Conservation (phyloP, 2,329 filamentous ascomycete genomes). For the Trichoderma cornu-damae region DNA sequence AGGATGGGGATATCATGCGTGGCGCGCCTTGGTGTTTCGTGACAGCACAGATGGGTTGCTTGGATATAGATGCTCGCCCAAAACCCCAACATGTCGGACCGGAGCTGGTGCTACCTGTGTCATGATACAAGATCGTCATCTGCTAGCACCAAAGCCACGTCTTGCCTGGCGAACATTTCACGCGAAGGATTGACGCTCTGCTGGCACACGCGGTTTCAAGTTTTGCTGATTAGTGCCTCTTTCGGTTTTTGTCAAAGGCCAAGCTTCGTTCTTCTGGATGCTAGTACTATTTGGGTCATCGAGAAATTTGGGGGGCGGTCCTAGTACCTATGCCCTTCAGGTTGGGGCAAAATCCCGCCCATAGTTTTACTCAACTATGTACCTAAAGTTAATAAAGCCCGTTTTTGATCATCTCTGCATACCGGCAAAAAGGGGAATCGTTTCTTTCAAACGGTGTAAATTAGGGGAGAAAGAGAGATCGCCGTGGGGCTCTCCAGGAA, state of each 20-base stretch:
- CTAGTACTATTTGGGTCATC: background rate
- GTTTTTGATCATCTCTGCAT: too few species aligned
- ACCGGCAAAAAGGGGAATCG: too few species aligned
- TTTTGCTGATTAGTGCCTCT: background rate
- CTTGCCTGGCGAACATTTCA: constrained; percentile 3
- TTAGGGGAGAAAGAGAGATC: background rate
- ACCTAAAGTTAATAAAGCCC: too few species aligned
- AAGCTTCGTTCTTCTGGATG: background rate
- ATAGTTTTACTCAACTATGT: too few species aligned
- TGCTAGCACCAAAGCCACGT: background rate
- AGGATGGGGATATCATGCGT: background rate
- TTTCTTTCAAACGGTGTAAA: too few species aligned
- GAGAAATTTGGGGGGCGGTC: background rate
- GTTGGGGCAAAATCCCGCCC: background rate
- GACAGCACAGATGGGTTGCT: background rate
- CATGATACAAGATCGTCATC: background rate
- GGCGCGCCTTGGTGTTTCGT: background rate
- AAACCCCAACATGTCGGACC: background rate
- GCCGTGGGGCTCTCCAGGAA: background rate
- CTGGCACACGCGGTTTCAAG: background rate
- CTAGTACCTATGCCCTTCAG: too few species aligned
- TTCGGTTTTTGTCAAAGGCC: background rate
- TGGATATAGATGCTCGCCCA: background rate
- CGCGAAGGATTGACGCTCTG: constrained; percentile 1
- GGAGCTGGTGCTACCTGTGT: background rate